Percentiles rank a stretch among this genome's conserved stretches.
phyloP scores from a whole-genome alignment of 345 rosid genomes.

The Nephelium lappaceum region DNA sequence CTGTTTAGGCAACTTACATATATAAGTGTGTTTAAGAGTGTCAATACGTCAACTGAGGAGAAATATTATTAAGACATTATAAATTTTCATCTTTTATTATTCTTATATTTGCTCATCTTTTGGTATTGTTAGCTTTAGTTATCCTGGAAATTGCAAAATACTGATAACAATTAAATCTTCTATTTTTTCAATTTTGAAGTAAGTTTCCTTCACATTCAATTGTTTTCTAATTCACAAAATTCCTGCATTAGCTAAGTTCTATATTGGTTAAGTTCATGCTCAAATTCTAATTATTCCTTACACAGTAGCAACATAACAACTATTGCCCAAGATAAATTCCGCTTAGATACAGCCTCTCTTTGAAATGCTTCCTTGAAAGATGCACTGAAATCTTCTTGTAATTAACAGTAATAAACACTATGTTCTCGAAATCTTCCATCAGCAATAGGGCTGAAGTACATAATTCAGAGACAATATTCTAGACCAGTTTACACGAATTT shows the following conservation, averaged over 20 bases:
- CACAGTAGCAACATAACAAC: not conserved
- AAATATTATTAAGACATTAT: not conserved
- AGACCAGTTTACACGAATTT: too few species aligned
- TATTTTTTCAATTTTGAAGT: not conserved
- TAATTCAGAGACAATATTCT: not conserved
- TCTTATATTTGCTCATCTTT: too few species aligned
- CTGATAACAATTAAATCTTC: not conserved
- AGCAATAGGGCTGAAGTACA: not conserved
- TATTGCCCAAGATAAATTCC: not conserved
- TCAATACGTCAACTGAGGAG: not conserved
- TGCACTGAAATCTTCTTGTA: not conserved
- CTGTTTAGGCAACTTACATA: not conserved
- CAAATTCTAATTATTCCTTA: not conserved
- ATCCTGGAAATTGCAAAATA: not conserved
- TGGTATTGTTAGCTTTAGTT: too few species aligned
- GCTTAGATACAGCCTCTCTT: not conserved
- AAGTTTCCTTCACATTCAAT: not conserved
- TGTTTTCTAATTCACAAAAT: not conserved
- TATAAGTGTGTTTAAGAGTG: not conserved
- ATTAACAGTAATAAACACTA: not conserved
- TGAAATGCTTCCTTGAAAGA: not conserved
- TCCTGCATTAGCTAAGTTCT: not conserved
- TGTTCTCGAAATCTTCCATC: not conserved
- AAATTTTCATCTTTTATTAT: too few species aligned
- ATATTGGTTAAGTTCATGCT: not conserved